Conservation (phyloP, 2,329 filamentous ascomycete species). For the Aspergillus unguis region DNA sequence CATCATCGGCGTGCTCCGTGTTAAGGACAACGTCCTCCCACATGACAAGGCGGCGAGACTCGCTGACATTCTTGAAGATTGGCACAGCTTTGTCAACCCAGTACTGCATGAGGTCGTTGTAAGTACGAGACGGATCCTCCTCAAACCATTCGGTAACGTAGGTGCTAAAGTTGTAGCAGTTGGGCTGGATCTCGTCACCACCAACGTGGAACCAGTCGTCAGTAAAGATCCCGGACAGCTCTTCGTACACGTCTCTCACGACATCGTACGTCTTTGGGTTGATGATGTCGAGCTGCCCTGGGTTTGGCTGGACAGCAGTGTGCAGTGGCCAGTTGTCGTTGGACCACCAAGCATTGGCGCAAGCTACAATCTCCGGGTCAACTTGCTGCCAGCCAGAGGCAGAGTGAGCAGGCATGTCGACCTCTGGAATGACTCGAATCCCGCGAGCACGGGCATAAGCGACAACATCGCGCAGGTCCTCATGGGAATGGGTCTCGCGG, state of each 20-base stretch:
- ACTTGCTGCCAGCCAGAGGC: constrained; percentile 56
- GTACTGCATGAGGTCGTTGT: constrained; percentile 52
- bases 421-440: constrained; percentile 59
- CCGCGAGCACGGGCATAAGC: constrained; percentile 53
- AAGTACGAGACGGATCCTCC: constrained; percentile 49
- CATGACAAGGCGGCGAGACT: constrained; percentile 54
- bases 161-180: constrained; percentile 58
- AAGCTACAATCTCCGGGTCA: constrained; percentile 56
- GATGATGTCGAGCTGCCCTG: constrained; percentile 55
- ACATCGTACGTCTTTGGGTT: constrained; percentile 56
- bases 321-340: constrained; percentile 55
- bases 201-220: constrained; percentile 57
- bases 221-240: constrained; percentile 50
- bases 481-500: constrained; percentile 46
- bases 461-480: constrained; percentile 45
- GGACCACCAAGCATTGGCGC: constrained; percentile 58
- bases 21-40: constrained; percentile 55
- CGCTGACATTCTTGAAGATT: constrained; percentile 44
- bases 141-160: constrained; percentile 51
- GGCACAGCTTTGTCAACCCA: constrained; percentile 54
- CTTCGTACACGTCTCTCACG: constrained; percentile 53
- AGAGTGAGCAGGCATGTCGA: constrained; percentile 61
- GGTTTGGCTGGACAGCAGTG: constrained; percentile 56
- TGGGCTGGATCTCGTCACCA: constrained; percentile 53
- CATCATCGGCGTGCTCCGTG: constrained; percentile 44